These are phyloP conservation scores for Magnaporthiopsis rhizophila DNA, from an alignment of 2,329 filamentous ascomycete species.

Conservation along the genomic window DNA sequence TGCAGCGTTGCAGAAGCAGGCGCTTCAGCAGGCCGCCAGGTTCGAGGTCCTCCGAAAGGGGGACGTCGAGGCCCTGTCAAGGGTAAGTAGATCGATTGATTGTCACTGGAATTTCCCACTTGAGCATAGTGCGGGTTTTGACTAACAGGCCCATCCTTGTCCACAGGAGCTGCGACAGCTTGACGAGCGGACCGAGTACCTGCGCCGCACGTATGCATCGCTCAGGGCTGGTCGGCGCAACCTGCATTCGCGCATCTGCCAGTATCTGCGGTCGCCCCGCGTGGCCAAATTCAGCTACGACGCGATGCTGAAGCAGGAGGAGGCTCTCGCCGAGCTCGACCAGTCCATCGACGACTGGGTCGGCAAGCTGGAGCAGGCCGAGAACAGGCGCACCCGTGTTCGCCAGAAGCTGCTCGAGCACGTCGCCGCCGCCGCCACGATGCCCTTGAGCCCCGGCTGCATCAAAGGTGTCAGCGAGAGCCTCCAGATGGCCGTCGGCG, in stretches of 20 bases:
- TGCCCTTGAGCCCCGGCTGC: conserved; percentile 26
- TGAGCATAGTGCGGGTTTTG: neutral
- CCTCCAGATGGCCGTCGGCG: conserved; percentile 33
- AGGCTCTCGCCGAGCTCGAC: conserved; percentile 69
- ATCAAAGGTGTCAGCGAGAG: conserved; percentile 29
- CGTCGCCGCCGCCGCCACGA: conserved; percentile 61
- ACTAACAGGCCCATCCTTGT: conserved; percentile 11
- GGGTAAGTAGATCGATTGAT: conserved; percentile 32
- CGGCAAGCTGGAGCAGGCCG: conserved; percentile 68
- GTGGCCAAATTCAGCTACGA: conserved; percentile 66
- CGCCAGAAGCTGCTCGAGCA: conserved; percentile 77
- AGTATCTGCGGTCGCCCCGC: conserved; percentile 64
- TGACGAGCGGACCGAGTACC: conserved; percentile 72
- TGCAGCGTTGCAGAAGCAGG: conserved; percentile 47
- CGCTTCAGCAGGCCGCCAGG: conserved; percentile 51
- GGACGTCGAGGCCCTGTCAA: conserved; percentile 58
- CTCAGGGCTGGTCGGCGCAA: conserved; percentile 69
- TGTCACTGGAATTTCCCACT: neutral
- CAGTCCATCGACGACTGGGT: conserved; percentile 75
- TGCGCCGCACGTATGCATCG: conserved; percentile 68
- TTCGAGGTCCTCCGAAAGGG: conserved; percentile 57
- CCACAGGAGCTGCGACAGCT: conserved; percentile 61
- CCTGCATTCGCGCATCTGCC: conserved; percentile 68
- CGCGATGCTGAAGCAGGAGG: conserved; percentile 70
- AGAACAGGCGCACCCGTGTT: conserved; percentile 67